Evolutionary conservation across 2,329 filamentous ascomycete genomes (phyloP).

Genomic region (Cercospora zeae-maydis): DNA sequence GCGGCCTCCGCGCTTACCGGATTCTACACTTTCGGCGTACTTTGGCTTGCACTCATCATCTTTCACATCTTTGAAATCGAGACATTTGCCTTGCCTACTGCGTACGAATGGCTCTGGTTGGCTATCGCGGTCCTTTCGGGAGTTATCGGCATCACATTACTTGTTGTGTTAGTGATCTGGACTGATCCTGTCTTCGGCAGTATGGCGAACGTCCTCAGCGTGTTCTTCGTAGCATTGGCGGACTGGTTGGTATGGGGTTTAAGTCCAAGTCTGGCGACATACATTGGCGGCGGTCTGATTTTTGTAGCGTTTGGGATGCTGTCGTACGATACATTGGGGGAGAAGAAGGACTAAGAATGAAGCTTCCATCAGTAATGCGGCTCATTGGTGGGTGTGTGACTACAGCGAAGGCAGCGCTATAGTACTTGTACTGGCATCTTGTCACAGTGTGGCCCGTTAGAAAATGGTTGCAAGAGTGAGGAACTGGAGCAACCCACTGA

Average conservation of each 20-base stretch:
- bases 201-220: slow-evolving; percentile 35
- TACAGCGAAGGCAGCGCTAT: too few species aligned
- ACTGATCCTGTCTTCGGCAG: slow-evolving; percentile 36
- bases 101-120: slow-evolving; percentile 30
- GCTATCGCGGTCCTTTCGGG: slow-evolving; percentile 32
- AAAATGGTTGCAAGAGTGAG: too few species aligned
- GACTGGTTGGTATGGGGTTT: slow-evolving; percentile 36
- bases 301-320: slow-evolving; percentile 34
- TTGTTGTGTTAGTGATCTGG: slow-evolving; percentile 36
- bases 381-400: too few species aligned
- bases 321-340: slow-evolving; percentile 30
- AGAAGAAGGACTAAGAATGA: slow-evolving; percentile 19
- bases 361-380: too few species aligned
- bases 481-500: too few species aligned
- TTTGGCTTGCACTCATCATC: slow-evolving; percentile 31
- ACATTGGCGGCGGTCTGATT: slow-evolving; percentile 32
- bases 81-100: slow-evolving; percentile 29
- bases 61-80: slow-evolving; percentile 34
- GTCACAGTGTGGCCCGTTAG: too few species aligned
- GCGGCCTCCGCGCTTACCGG: slow-evolving; percentile 34
- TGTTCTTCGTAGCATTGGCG: slow-evolving; percentile 36
- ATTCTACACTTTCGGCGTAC: slow-evolving; percentile 31
- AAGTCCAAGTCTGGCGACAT: slow-evolving; percentile 31
- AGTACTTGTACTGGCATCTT: too few species aligned
- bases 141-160: slow-evolving; percentile 31